Base-by-base conservation (phyloP, 1,284 basidiomycete species). In the Lentinus polychrous region DNA sequence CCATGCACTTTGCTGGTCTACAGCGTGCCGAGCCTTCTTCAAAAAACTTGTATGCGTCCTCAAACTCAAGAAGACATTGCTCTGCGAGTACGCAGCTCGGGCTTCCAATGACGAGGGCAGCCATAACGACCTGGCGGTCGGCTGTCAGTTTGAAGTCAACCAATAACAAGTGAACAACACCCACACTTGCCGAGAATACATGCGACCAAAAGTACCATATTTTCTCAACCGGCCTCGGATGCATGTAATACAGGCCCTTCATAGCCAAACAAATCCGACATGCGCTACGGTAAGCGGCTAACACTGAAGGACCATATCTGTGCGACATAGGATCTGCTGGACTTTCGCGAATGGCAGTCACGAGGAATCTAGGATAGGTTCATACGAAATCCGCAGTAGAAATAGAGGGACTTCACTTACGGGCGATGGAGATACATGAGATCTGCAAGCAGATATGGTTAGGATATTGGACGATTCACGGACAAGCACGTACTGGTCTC, bases 201-300 rank as follows among this genome's bases (percentile, higher is more conserved):
- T 64, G 64, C 1, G 75, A 73, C 78, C 77, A 80, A 57, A 78
- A 76, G 56, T 70, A 76, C 73, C 75, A 77, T 12, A 66, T 60
- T 33, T 60, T 57, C 18, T 65, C 55, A 3, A 66, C 58, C 2
- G 63, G 54, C n/a, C 52, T 51, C 3, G 68, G 68, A 58, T 75
- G 68, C 15, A 65, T 59, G 1, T 55, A 50, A 50, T 70, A 73
- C 32, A 78, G 48, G 17, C 63, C 63, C 36, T 60, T 61, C 35
- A 78, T 57, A 45, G 66, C 65, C 4, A 64, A 63, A 45, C 75
- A 69, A 33, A 76, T 55, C 8, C 66, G 65, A 49, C 67, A 65
- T 2, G 75, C 72, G 52, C 73, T 73, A 32, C 69, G 62, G 58
- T 70, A 75, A 8, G 67, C 63, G 10, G 74, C 68, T 40, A 71